Percentiles rank a stretch among this genome's conserved stretches.
These are phyloP conservation scores for Globisporangium cederbergense DNA, from an alignment of 352 stramenopile species.

Conservation along the genomic window DNA sequence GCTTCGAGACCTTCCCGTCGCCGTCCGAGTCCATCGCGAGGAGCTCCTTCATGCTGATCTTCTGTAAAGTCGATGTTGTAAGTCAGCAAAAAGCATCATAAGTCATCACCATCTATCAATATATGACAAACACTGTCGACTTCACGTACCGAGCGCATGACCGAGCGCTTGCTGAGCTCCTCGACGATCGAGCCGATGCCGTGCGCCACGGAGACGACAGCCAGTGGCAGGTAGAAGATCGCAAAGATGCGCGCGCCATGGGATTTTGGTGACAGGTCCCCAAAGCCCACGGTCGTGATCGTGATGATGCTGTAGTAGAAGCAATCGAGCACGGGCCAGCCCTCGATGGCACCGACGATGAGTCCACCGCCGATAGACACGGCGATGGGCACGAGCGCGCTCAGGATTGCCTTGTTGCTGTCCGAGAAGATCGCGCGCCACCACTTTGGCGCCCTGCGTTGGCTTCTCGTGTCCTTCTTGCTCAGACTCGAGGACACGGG, in stretches of 20 bases:
- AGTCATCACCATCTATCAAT: neutral
- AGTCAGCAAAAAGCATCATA: neutral
- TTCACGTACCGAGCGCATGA: constrained; percentile 39
- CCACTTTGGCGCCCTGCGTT: constrained; percentile 24
- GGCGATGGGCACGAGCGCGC: constrained; percentile 39
- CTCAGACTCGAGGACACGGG: neutral
- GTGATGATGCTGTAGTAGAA: constrained; percentile 92
- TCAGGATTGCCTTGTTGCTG: constrained; percentile 49
- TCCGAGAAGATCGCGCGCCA: constrained; percentile 39
- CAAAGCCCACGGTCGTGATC: constrained; percentile 88
- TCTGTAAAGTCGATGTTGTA: constrained; percentile 13
- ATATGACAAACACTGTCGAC: neutral
- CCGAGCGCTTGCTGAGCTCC: constrained; percentile 46
- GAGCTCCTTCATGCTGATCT: constrained; percentile 76
- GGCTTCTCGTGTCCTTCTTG: constrained; percentile 7
- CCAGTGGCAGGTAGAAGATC: constrained; percentile 81
- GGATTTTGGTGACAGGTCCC: constrained; percentile 68
- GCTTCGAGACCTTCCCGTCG: constrained; percentile 61
- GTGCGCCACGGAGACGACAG: constrained; percentile 62
- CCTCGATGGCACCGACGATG: constrained; percentile 54
- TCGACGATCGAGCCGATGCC: constrained; percentile 66
- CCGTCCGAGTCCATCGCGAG: constrained; percentile 64
- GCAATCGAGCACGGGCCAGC: constrained; percentile 74
- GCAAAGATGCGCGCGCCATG: constrained; percentile 62
- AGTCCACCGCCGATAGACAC: constrained; percentile 50